Percentiles rank a stretch among this genome's conserved stretches.
These are phyloP conservation scores for Nepenthes mirabilis DNA, from an alignment of 148 eudicot species.

Conservation along the genomic window DNA sequence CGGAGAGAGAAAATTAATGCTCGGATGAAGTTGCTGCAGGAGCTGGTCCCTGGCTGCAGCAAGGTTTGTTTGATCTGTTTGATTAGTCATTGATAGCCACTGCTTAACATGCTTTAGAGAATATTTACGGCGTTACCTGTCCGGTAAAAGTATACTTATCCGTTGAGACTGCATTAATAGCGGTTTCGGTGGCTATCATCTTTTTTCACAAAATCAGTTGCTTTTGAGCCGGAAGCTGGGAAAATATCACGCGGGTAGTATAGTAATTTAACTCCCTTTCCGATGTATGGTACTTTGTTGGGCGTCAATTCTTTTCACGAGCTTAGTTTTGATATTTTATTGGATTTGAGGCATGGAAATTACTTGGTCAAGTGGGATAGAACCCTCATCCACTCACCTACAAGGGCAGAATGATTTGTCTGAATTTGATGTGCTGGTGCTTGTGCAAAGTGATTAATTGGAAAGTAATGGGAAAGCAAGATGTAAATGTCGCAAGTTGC, in stretches of 20 bases:
- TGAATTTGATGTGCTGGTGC: neutral
- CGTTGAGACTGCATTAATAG: conserved; percentile 3
- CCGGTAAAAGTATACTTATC: neutral
- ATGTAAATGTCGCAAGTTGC: too few species aligned
- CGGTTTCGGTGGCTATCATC: conserved; percentile 35
- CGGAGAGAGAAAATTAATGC: conserved; percentile 98
- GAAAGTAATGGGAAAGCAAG: too few species aligned
- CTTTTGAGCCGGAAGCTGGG: conserved; percentile 23
- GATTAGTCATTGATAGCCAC: neutral
- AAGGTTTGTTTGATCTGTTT: conserved; percentile 39
- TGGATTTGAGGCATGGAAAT: neutral
- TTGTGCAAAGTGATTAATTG: conserved; percentile 1
- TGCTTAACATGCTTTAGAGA: neutral
- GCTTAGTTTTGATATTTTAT: conserved; percentile 19
- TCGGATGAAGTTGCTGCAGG: conserved; percentile 93
- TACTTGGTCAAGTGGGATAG: too few species aligned
- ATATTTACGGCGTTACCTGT: neutral
- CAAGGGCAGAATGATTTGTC: neutral
- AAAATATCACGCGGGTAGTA: conserved; percentile 9
- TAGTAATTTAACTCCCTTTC: conserved; percentile 9
- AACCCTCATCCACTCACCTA: neutral
- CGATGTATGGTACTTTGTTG: conserved; percentile 15
- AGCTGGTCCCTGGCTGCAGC: conserved; percentile 93
- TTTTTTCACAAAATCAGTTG: conserved; percentile 24
- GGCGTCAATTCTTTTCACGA: conserved; percentile 19